phyloP scores from a whole-genome alignment of 768 basidiomycete species.

The Ephemerocybe angulata region DNA sequence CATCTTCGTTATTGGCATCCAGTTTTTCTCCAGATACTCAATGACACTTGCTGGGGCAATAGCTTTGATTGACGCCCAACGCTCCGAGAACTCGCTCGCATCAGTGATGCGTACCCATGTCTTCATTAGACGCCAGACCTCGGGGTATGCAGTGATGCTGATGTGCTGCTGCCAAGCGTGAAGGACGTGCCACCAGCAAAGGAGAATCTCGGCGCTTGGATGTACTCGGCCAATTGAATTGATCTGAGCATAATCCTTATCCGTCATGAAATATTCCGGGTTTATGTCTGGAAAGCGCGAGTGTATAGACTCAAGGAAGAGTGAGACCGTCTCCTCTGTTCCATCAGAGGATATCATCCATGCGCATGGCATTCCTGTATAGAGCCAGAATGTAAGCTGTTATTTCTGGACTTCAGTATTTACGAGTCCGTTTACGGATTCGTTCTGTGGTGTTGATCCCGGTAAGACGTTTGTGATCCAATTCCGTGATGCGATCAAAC shows the following conservation, averaged over 20 bases:
- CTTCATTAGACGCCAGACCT: constrained; percentile 21
- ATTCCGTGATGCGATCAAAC: too few relatives aligned
- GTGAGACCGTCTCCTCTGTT: constrained; percentile 15
- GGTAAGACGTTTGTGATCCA: too few relatives aligned
- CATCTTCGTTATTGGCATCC: constrained; percentile 10
- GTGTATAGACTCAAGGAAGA: constrained; percentile 7
- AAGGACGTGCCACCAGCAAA: constrained; percentile 31
- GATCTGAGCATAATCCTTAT: constrained; percentile 3
- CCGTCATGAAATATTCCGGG: constrained; percentile 5
- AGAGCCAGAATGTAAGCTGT: too few relatives aligned
- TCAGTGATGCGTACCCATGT: constrained; percentile 18
- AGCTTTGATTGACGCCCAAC: constrained; percentile 14
- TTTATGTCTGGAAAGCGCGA: neutral
- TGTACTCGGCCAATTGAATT: neutral
- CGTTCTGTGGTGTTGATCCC: too few relatives aligned
- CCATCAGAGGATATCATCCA: constrained; percentile 20
- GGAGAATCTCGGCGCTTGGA: constrained; percentile 4
- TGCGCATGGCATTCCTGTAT: constrained; percentile 17
- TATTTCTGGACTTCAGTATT: too few relatives aligned
- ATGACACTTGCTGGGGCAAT: constrained; percentile 9
- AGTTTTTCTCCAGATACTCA: constrained; percentile 18
- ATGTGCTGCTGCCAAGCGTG: constrained; percentile 29
- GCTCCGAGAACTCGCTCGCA: constrained; percentile 12
- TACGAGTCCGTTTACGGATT: too few relatives aligned
- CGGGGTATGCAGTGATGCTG: constrained; percentile 1